Evolutionary conservation across 2,329 filamentous ascomycete species (phyloP), one percentile per base, ranked within the genome.

Genomic region (Aphanoascus verrucosus): DNA sequence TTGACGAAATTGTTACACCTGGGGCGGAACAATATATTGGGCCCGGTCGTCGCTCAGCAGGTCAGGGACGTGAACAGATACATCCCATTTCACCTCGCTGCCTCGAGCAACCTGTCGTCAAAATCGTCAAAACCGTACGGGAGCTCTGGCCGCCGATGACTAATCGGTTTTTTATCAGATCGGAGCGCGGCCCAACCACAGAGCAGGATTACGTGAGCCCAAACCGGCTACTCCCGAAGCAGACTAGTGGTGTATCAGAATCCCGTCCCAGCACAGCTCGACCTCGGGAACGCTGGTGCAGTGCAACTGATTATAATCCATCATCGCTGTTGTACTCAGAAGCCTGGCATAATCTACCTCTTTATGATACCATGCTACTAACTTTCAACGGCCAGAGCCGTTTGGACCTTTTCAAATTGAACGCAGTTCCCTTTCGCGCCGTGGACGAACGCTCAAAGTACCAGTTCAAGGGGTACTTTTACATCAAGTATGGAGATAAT

Each of bases 181-280:
- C 23, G 11, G 14, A 28, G 28, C 43, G 34, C 37, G 32, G 32
- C 45, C 9, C 6, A 37, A 38, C 37, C 11, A n/a, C n/a, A 32
- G 45, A 19, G 7, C 23, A 28, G 3, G 14, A 34, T 41, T 43
- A 20, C 9, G 19, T 32, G 23, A 15, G 19, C 34, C 14, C 14
- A 12, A 12, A 31, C 32, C 40, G 17, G 31, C 32, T 46, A 45
- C 4, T 9, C 50, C 32, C n/a, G 2, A 46, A 46, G 7, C 14
- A 34, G 50, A 12, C 19, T 52, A 52, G 50, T 17, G 49, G 43
- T 51, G 49, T 43, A 52, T 52, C 49, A 52, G 49, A 46, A 52
- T 45, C 23, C 37, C 40, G 49, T 52, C 44, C 49, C 41, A 44
- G 19, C 40, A 52, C 38, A 34, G 35, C 47, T 49, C 11, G 19